phyloP scores from a whole-genome alignment of 768 basidiomycete species.

The Kwoniella bestiolae region DNA sequence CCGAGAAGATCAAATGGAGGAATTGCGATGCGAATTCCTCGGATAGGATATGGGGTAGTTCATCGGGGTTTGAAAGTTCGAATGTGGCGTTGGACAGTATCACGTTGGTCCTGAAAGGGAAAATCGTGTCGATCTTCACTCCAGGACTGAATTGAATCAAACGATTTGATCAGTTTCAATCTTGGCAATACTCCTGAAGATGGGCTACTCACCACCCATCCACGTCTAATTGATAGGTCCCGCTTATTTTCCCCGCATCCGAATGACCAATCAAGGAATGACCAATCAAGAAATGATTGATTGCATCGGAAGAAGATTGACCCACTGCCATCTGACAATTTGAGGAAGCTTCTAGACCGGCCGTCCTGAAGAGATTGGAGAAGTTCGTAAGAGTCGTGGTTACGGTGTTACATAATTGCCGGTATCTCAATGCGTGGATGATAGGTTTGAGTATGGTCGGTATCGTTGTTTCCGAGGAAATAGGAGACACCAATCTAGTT shows the following conservation, averaged over 20 bases:
- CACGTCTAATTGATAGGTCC: constrained; percentile 4
- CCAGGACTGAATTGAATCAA: constrained; percentile 27
- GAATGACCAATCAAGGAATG: constrained; percentile 1
- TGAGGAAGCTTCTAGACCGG: constrained; percentile 19
- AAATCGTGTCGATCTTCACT: constrained; percentile 20
- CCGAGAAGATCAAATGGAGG: not conserved
- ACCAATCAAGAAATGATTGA: constrained; percentile 3
- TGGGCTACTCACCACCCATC: constrained; percentile 15
- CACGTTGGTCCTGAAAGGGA: constrained; percentile 18
- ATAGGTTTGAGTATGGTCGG: constrained; percentile 36
- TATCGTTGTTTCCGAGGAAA: not conserved
- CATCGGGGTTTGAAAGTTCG: constrained; percentile 30
- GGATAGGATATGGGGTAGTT: constrained; percentile 32
- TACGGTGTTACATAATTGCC: constrained; percentile 11
- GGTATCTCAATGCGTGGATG: constrained; percentile 35
- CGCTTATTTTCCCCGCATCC: not conserved
- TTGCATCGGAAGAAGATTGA: not conserved
- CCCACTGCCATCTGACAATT: not conserved
- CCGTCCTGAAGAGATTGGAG: constrained; percentile 12
- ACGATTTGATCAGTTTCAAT: not conserved
- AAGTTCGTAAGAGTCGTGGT: constrained; percentile 26
- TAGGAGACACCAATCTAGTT: constrained; percentile 14
- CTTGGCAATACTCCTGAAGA: not conserved
- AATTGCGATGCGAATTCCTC: constrained; percentile 38
- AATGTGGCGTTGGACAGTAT: constrained; percentile 36